Base-by-base conservation (phyloP, 495 filamentous ascomycete genomes). In the Penicillium herquei region DNA sequence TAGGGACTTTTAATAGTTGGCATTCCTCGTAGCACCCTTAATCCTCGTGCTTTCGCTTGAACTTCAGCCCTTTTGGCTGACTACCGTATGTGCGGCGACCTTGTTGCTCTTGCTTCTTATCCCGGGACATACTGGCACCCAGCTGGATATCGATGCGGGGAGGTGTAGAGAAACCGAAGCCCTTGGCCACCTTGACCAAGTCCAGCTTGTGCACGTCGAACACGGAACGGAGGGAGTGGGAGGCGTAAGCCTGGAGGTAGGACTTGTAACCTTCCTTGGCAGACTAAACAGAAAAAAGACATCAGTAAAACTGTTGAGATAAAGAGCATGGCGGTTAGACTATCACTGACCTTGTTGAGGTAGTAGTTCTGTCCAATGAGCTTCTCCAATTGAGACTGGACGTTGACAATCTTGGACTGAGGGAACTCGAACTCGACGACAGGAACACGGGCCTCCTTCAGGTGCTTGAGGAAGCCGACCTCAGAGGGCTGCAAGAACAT, bases 371-470 rank as follows among this genome's bases (percentile, higher is more conserved):
- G 87, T 11, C 84, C 82, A 57, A 98, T 95, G 48, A 97, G 80
- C 67, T 91, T 80, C 80, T 98, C 93, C 3, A 98, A 82, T 70
- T 98, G 95, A 9, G 86, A 89, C 66, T 97, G 91, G n/a, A 98
- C 88, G 61, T 96, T 94, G 49, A 91, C 79, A 56, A 98, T 89
- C 80, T 95, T 95, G 75, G 89, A 92, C 45, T 81, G 78, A 8
- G 93, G 93, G 66, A 98, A 94, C 58, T 96, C 93, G 58, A 96
- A 97, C 72, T 98, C 94, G 10, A 96, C 90, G 3, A 98, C 87
- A 0, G 94, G 94, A 0, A 98, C 91, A 49, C 90, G 82, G 30
- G 93, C 91, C 49, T 93, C 90, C 74, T 96, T 96, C 45, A 98
- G 80, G 62, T 96, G 88, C 56, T 87, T 87, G 26, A 98, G 73